Conservation (phyloP, 306 rosid genomes). For the Boehmeria nivea region DNA sequence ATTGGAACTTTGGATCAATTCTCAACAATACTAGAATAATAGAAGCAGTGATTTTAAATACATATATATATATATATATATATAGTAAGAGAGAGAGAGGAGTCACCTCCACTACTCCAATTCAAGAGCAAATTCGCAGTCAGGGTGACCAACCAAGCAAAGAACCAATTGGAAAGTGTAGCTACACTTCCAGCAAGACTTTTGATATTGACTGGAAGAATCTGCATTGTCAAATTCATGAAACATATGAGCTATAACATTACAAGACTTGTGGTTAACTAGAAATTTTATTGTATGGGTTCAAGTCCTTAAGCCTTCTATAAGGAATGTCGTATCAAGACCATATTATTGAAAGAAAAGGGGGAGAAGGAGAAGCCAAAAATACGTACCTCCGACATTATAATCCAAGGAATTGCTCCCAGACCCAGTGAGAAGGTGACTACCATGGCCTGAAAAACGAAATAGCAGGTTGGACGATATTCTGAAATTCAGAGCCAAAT, state of each 20-base stretch:
- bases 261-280: not conserved
- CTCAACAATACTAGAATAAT: too few relatives aligned
- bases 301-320: not conserved
- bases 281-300: not conserved
- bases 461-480: not conserved
- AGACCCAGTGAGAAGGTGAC: slow-evolving; percentile 75
- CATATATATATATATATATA: too few relatives aligned
- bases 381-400: slow-evolving; percentile 92
- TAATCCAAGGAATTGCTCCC: slow-evolving; percentile 98
- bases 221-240: slow-evolving; percentile 39
- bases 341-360: not conserved
- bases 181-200: slow-evolving; percentile 95
- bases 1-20: too few relatives aligned
- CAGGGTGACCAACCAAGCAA: slow-evolving; percentile 65
- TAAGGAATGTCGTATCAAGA: not conserved
- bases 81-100: too few relatives aligned
- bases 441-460: slow-evolving; percentile 63
- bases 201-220: slow-evolving; percentile 85
- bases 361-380: not conserved
- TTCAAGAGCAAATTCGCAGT: slow-evolving; percentile 79
- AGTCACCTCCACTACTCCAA: slow-evolving; percentile 83
- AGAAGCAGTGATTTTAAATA: too few relatives aligned
- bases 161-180: slow-evolving; percentile 85
- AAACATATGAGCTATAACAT: not conserved
- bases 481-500: slow-evolving; percentile 13